phyloP scores from a whole-genome alignment of 2,329 filamentous ascomycete species.

The Aulographum hederae region DNA sequence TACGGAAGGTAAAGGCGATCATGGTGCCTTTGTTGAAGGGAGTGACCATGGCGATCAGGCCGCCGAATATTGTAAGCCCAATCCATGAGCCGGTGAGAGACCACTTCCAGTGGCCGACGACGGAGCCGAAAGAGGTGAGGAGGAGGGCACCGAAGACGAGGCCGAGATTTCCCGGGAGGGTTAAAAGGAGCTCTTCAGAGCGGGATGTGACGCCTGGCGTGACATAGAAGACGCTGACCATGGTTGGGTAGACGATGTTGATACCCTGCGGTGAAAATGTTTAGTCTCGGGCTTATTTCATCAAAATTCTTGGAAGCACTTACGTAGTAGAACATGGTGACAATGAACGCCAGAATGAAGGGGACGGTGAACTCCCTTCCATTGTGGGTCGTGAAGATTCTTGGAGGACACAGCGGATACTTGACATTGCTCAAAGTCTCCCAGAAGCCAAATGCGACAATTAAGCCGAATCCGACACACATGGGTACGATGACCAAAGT shows the following conservation, averaged over 20 bases:
- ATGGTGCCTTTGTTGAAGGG: constrained; percentile 23
- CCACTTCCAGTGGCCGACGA: constrained; percentile 25
- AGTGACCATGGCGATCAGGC: constrained; percentile 20
- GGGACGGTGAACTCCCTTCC: constrained; percentile 1
- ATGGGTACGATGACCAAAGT: not conserved
- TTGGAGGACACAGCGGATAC: not conserved
- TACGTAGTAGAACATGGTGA: constrained; percentile 1
- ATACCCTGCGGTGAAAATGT: constrained; percentile 1
- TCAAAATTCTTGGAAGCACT: no score
- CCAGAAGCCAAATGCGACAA: not conserved
- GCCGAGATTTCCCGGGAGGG: constrained; percentile 5
- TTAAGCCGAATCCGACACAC: constrained; percentile 1
- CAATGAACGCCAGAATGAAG: constrained; percentile 1
- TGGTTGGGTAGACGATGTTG: constrained; percentile 1
- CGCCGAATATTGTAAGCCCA: constrained; percentile 26
- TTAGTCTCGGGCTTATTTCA: no score
- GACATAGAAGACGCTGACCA: constrained; percentile 7
- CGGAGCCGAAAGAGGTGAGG: constrained; percentile 19
- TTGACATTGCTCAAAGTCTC: not conserved
- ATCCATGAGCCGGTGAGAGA: constrained; percentile 21
- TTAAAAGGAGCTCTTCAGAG: not conserved
- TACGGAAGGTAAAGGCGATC: constrained; percentile 25
- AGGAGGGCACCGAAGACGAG: constrained; percentile 20
- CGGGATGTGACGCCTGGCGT: constrained; percentile 12
- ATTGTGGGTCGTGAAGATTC: not conserved